Evolutionary conservation across 129 eudicot species (phyloP), one percentile per base, ranked within the genome.

Genomic region (Ambrosia artemisiifolia): DNA sequence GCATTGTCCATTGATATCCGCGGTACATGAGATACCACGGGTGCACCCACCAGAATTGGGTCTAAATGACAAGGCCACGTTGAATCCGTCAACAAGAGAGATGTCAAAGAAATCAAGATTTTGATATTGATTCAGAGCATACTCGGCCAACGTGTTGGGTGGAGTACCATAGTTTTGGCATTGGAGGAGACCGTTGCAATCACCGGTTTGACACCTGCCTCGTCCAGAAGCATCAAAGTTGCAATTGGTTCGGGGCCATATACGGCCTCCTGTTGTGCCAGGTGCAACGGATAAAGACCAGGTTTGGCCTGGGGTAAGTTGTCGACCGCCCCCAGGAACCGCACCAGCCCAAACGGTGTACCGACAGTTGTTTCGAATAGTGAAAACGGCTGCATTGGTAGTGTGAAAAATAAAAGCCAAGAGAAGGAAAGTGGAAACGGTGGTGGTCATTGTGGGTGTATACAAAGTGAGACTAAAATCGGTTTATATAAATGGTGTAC

Each of bases 311-410:
- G 49, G 20, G 72, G 77, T 72, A 6, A 88, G 83, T 3, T 40
- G 88, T 7, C 44, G 54, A 62, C 91, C 88, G 0, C 91, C 87
- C 11, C 83, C 85, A 0, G 91, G 90, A 3, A 62, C 72, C 10
- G 96, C 91, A 3, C 84, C 96, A 1, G 91, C 91, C 96, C 96
- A 86, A 7, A 89, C 87, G 0, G 86, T 79, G 83, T 34, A 89
- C 1, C 80, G 82, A 62, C 92, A 89, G 67, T 86, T 81, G 81
- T 89, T 89, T 63, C 72, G 79, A 32, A 89, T 61, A 13, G 28
- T n/a, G 10, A 85, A 72, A 47, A 33, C 63, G 35, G 82, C 83
- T 42, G 68, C 76, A 28, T 59, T 61, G 16, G 69, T 33, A 44
- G 44, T 42, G 44, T 42, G 76, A 16, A 72, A 43, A 40, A 72